Percentiles rank a stretch among this genome's conserved stretches.
Evolutionary conservation across 768 basidiomycete genomes (phyloP).

Genomic region (Lentinus brumalis): DNA sequence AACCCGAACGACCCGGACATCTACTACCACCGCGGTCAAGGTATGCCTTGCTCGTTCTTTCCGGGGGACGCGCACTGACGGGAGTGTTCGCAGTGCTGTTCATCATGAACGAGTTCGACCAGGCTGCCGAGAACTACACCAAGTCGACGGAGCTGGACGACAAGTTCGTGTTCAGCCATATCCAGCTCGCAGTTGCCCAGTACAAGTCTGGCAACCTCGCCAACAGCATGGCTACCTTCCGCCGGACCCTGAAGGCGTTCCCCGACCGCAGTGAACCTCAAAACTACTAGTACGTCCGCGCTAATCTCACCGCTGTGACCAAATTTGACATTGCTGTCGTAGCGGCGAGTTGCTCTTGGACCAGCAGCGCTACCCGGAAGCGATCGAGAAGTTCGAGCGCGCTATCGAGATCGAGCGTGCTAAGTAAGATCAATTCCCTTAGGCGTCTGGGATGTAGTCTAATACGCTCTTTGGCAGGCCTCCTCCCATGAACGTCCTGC

Average conservation of each 20-base stretch:
- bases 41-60: constrained; percentile 38
- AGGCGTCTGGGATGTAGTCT: background rate
- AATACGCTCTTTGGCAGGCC: constrained; percentile 21
- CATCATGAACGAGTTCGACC: constrained; percentile 86
- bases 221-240: constrained; percentile 89
- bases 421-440: constrained; percentile 45
- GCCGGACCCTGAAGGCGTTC: constrained; percentile 82
- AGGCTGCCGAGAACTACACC: constrained; percentile 89
- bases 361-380: constrained; percentile 84
- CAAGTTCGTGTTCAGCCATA: constrained; percentile 93
- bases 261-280: constrained; percentile 85
- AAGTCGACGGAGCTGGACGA: constrained; percentile 88
- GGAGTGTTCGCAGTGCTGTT: constrained; percentile 68
- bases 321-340: constrained; percentile 1
- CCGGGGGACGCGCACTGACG: background rate
- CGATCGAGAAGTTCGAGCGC: constrained; percentile 89
- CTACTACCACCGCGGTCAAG: constrained; percentile 98
- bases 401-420: constrained; percentile 86
- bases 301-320: background rate
- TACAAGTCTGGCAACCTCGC: constrained; percentile 84
- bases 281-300: constrained; percentile 83
- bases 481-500: constrained; percentile 79
- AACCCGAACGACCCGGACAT: constrained; percentile 90
- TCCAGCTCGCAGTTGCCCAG: constrained; percentile 95
- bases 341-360: constrained; percentile 96